Conservation (phyloP, 768 basidiomycete species). For the Termitomyces eurrhizus region DNA sequence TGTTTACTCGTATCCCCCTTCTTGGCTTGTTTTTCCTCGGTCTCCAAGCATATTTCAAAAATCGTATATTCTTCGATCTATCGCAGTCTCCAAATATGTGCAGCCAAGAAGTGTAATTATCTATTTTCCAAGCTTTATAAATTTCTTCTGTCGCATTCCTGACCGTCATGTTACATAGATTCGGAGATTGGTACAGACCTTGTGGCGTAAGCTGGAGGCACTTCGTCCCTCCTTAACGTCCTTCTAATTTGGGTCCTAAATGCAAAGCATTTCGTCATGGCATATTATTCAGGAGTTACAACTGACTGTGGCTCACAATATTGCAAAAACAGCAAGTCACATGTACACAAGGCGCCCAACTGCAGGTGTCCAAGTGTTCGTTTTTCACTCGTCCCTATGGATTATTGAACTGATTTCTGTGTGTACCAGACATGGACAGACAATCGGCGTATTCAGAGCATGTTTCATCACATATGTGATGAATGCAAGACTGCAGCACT, state of each 20-base stretch:
- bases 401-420: neutral
- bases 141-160: constrained; percentile 3
- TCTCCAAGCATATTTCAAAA: neutral
- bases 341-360: constrained; percentile 56
- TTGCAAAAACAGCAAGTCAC: constrained; percentile 53
- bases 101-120: constrained; percentile 50
- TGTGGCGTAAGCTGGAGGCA: constrained; percentile 31
- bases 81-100: constrained; percentile 39
- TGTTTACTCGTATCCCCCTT: constrained; percentile 14
- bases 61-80: constrained; percentile 2
- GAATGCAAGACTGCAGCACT: constrained; percentile 40
- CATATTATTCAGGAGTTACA: constrained; percentile 59
- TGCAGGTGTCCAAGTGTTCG: constrained; percentile 50
- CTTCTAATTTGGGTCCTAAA: constrained; percentile 3
- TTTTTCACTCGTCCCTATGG: neutral
- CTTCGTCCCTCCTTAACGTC: constrained; percentile 9
- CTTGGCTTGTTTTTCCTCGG: constrained; percentile 4
- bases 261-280: constrained; percentile 56
- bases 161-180: constrained; percentile 24
- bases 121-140: constrained; percentile 2
- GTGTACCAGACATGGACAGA: constrained; percentile 36
- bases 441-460: constrained; percentile 53
- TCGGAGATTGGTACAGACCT: constrained; percentile 40
- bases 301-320: constrained; percentile 48
- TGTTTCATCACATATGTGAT: constrained; percentile 66